Base-by-base conservation (phyloP, 2,329 filamentous ascomycete species). In the Thelonectria rubi region DNA sequence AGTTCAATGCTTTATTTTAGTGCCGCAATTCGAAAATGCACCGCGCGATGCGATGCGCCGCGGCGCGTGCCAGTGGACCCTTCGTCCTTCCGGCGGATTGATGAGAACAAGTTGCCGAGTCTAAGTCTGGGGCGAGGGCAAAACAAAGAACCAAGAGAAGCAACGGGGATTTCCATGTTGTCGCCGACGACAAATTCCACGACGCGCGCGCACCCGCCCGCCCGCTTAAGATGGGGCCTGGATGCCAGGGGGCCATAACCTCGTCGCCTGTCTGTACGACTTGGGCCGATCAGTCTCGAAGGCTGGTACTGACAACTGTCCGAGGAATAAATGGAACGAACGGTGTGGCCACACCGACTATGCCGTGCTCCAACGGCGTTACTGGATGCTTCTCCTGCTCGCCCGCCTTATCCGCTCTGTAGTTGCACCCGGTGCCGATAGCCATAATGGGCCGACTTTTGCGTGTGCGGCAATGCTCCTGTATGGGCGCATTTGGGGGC, bases 151-250 rank as follows among this genome's bases (percentile, higher is more conserved):
- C 24, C 30, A 21, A 40, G 49, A 11, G 18, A 37, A 39, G 14
- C 37, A 49, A 26, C 42, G 12, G 42, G 34, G 37, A 18, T 54
- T 55, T 42, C 21, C 45, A 60, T 15, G 30, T 55, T 24, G 46
- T 55, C 40, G 52, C 50, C 52, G 43, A 51, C 52, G 40, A 55
- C 51, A 51, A 53, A 46, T 62, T 58, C 60, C 60, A 56, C 56
- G 56, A 60, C 60, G 56, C 51, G 60, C 60, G 51, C 55, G 53
- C 58, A 21, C 21, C 21, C 47, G 50, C 60, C 50, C 60, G 45
- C 53, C 21, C 45, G 53, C 43, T 48, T 37, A 37, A 34, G 32
- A 49, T 34, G 45, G 45, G 53, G 20, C 32, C 30, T 21, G 9
- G 2, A 30, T 24, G 20, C n/a, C 58, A 42, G 46, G 39, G 57